phyloP scores from a whole-genome alignment of 139 green algal species.

The Nannochloris sp. region DNA sequence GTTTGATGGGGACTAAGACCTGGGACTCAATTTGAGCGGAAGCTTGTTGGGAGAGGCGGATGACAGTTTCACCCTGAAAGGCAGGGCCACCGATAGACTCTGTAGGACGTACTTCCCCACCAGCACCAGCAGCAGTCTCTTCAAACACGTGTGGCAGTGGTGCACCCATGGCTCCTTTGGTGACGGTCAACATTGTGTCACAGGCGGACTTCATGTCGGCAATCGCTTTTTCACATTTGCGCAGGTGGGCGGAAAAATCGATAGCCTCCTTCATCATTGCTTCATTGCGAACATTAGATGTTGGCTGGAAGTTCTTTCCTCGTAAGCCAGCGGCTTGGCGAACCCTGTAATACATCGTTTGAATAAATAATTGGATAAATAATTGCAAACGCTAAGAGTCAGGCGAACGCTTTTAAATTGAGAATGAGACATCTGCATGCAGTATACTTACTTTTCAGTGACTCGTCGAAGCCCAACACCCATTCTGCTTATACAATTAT shows the following conservation, averaged over 20 bases:
- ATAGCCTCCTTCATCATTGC: conserved; percentile 3
- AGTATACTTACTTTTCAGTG: conserved; percentile 3
- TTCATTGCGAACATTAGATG: background rate
- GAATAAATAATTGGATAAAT: no score
- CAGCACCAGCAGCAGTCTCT: conserved; percentile 2
- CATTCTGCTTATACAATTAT: no score
- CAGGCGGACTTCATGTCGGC: conserved; percentile 4
- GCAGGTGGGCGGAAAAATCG: conserved; percentile 2
- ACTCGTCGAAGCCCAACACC: conserved; percentile 5
- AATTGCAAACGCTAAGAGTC: background rate
- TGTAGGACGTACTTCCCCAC: background rate
- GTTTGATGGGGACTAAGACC: conserved; percentile 13
- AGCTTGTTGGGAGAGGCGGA: background rate
- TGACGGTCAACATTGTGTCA: background rate
- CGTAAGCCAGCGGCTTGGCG: background rate
- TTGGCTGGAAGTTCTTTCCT: conserved; percentile 1
- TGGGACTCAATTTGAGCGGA: background rate
- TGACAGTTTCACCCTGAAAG: background rate
- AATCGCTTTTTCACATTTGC: conserved; percentile 7
- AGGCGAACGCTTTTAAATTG: no score
- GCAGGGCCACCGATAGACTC: conserved; percentile 1
- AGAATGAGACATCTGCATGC: background rate
- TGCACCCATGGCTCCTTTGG: background rate
- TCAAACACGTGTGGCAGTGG: conserved; percentile 7
- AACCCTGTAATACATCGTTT: no score